Conservation (phyloP, 2,329 filamentous ascomycete species). For the Fusarium verrucosum region DNA sequence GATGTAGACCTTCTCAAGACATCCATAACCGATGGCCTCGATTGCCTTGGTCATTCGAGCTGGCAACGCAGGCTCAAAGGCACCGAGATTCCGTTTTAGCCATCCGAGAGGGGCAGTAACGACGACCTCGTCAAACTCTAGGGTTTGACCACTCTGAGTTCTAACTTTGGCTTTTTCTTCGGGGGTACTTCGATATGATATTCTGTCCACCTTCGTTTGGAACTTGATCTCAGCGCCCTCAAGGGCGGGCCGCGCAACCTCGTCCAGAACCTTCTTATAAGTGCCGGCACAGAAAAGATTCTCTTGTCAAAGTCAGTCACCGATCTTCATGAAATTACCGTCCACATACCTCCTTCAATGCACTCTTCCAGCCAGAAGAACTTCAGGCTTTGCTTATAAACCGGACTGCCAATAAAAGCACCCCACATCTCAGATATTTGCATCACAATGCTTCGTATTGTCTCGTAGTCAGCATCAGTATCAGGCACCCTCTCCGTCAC, state of each 20-base stretch:
- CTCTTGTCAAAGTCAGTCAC: constrained; percentile 51
- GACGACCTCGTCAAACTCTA: constrained; percentile 73
- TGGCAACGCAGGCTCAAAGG: constrained; percentile 70
- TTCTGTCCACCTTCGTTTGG: constrained; percentile 57
- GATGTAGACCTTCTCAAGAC: constrained; percentile 76
- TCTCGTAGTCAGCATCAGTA: constrained; percentile 52
- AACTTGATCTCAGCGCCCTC: constrained; percentile 64
- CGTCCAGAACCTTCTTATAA: constrained; percentile 66
- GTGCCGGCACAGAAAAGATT: constrained; percentile 69
- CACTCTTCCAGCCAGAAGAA: constrained; percentile 84
- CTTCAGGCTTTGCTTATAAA: constrained; percentile 73
- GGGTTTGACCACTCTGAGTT: constrained; percentile 54
- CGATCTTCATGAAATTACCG: not conserved
- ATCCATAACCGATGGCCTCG: constrained; percentile 72
- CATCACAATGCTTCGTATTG: constrained; percentile 56
- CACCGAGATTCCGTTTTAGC: constrained; percentile 67
- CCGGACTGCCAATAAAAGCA: constrained; percentile 72
- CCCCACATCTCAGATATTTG: constrained; percentile 74
- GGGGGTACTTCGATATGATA: constrained; percentile 47
- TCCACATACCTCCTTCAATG: constrained; percentile 70
- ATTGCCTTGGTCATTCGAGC: constrained; percentile 68
- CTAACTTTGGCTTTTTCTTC: constrained; percentile 55
- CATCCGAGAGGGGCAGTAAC: constrained; percentile 75
- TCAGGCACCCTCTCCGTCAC: constrained; percentile 59
- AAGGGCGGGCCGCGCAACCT: constrained; percentile 66